Evolutionary conservation across 2,329 filamentous ascomycete genomes (phyloP), one percentile per base, ranked within the genome.

Genomic region (Calonectria fujianensis): DNA sequence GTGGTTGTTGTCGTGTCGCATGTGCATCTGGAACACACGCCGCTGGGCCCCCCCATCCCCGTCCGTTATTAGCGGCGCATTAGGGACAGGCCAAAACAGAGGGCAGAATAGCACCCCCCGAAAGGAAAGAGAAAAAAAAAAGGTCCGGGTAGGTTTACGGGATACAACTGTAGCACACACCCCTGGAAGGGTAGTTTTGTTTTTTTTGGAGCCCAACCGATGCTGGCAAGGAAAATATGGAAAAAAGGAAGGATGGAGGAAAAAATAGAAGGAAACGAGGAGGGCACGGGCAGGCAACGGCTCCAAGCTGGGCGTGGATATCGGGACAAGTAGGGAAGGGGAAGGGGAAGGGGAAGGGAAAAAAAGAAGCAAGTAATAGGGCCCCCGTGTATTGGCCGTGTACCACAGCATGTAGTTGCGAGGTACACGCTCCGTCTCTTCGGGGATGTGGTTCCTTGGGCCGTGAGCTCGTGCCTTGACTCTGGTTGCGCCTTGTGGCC

Each of bases 281-380:
- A 45, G 39, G 29, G 64, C 70, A 73, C 70, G 65, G 66, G 71
- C 57, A 73, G 57, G 65, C 66, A 69, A 50, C 11, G 32, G 66
- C 51, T 45, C 66, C 59, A 63, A 66, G 69, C 59, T 68, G 48
- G 45, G 32, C 32, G 63, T 52, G 52, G 64, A 37, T 61, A 54
- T 73, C 70, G 70, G 70, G 70, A 73, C 65, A 73, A 69, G 70
- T 69, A 69, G 70, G 61, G 48, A 64, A 24, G 27, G 20, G 51
- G 18, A 29, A 24, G 27, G 20, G 51, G 18, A 29, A 39, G 24
- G 24, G 24, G 24, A 24, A 24, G 24, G 24, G 24, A 18, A 65
- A 65, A 11, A 65, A 41, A 24, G 13, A 48, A 35, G 41, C 45
- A 24, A 65, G 39, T 48, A 35, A 65, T 45, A 35, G 41, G 61